These are phyloP conservation scores for Alternaria gaisen DNA, from an alignment of 2,329 filamentous ascomycete species.

Conservation along the genomic window DNA sequence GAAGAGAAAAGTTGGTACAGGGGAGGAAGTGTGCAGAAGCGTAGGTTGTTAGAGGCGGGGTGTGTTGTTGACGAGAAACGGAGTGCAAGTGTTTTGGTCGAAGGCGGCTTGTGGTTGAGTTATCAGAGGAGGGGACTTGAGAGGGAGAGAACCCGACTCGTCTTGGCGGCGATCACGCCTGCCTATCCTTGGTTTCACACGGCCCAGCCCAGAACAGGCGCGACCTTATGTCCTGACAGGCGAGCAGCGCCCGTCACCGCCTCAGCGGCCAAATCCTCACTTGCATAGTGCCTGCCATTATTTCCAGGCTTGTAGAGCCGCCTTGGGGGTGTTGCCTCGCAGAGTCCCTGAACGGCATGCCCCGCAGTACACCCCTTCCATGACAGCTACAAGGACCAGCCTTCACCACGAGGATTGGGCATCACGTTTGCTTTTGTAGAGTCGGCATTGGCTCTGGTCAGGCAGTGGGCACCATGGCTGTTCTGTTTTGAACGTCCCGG, in stretches of 20 bases:
- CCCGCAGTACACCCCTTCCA: slow-evolving; percentile 30
- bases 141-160: slow-evolving; percentile 31
- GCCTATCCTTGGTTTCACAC: slow-evolving; percentile 36
- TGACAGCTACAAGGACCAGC: slow-evolving; percentile 23
- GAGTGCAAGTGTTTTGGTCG: slow-evolving; percentile 29
- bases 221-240: slow-evolving; percentile 27
- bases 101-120: slow-evolving; percentile 36
- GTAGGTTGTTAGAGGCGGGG: slow-evolving; percentile 18
- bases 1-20: slow-evolving; percentile 25
- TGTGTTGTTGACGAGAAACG: slow-evolving; percentile 28
- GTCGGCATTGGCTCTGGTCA: not conserved
- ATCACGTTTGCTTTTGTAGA: slow-evolving; percentile 4
- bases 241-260: slow-evolving; percentile 21
- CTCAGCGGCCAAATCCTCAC: slow-evolving; percentile 14
- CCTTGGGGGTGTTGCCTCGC: not conserved
- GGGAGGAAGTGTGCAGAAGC: slow-evolving; percentile 22
- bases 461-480: not conserved
- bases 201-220: slow-evolving; percentile 38
- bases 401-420: slow-evolving; percentile 17
- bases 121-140: slow-evolving; percentile 37
- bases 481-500: not conserved
- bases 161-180: slow-evolving; percentile 42
- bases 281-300: slow-evolving; percentile 1
- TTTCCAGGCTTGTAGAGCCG: not conserved
- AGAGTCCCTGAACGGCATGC: slow-evolving; percentile 15